Conservation (phyloP, 2,329 filamentous ascomycete species). For the Aspergillus costaricaensis region DNA sequence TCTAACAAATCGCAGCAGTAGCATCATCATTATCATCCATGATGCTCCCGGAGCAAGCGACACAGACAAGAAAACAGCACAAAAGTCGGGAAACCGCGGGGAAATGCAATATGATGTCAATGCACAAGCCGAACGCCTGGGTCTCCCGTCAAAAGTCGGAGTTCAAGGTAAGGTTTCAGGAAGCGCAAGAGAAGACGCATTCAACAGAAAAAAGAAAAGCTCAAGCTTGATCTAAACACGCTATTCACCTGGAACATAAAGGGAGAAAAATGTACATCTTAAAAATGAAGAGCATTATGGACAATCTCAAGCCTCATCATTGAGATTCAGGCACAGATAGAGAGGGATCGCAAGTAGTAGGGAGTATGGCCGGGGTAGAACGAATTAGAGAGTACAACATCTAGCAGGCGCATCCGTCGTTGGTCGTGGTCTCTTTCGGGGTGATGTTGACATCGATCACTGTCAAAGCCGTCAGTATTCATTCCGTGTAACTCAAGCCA, state of each 20-base stretch:
- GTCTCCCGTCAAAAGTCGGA: slow-evolving; percentile 5
- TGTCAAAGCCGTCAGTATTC: slow-evolving; percentile 44
- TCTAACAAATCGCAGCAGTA: not conserved
- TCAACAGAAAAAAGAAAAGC: not conserved
- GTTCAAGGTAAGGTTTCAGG: not conserved
- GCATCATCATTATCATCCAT: not conserved
- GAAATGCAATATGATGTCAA: slow-evolving; percentile 3
- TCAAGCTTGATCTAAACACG: slow-evolving; percentile 30
- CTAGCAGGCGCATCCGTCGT: slow-evolving; percentile 73
- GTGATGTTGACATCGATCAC: slow-evolving; percentile 94
- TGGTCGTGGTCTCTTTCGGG: slow-evolving; percentile 64
- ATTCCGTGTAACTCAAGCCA: not conserved
- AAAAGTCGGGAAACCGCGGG: not conserved
- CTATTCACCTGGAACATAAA: slow-evolving; percentile 35
- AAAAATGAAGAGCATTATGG: slow-evolving; percentile 40
- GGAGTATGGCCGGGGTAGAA: slow-evolving; percentile 14
- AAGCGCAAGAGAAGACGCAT: not conserved
- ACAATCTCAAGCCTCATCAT: slow-evolving; percentile 35
- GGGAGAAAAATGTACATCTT: slow-evolving; percentile 40
- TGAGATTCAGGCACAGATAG: slow-evolving; percentile 20
- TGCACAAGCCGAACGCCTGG: slow-evolving; percentile 16
- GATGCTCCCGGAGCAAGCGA: not conserved
- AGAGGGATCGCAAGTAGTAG: slow-evolving; percentile 13
- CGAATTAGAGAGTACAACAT: slow-evolving; percentile 11
- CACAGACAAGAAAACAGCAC: not conserved